Evolutionary conservation across 2,329 filamentous ascomycete genomes (phyloP), one percentile per base, ranked within the genome.

Genomic region (Arthroderma sp.): DNA sequence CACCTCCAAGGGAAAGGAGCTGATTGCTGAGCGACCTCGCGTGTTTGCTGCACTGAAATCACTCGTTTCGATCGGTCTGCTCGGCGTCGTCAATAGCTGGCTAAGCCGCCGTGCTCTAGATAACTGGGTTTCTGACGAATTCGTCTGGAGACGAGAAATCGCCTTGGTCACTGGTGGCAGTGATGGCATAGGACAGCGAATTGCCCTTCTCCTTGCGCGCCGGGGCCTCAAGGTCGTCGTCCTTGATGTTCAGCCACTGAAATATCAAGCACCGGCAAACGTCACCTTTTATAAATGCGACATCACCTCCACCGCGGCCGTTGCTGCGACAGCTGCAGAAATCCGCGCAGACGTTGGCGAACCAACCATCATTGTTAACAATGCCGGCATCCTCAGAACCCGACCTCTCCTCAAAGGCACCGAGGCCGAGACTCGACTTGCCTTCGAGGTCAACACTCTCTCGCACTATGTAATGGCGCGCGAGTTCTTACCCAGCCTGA

Each of bases 101-200:
- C 68, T 83, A 11, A 81, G 80, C 63, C 69, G 72, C 1, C 72
- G 76, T 9, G 73, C 73, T 2, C 58, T 75, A 53, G 79, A 79
- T 66, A 79, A 77, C 54, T 67, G 61, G 49, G 58, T 63, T 49
- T 63, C 62, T 21, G 71, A 70, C 59, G 63, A 64, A 38, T 71
- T 70, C 49, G 64, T 71, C 62, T 89, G 86, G 84, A 72, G 76
- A 21, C 78, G 77, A 55, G 86, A 90, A 72, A 77, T 90, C 54
- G 83, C 87, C 2, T 74, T 90, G 44, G 77, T 91, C 19, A 91
- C 87, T 0, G 87, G 88, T 6, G 87, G 87, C 6, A 82, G 84
- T 43, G 81, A 81, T 57, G 87, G 87, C 0, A 89, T 91, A 65
- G 87, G 87, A 13, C 81, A 79, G 19, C 73, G 79, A 38, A 77